Base-by-base conservation (phyloP, 495 filamentous ascomycete genomes). In the Lineolata rhizophorae region DNA sequence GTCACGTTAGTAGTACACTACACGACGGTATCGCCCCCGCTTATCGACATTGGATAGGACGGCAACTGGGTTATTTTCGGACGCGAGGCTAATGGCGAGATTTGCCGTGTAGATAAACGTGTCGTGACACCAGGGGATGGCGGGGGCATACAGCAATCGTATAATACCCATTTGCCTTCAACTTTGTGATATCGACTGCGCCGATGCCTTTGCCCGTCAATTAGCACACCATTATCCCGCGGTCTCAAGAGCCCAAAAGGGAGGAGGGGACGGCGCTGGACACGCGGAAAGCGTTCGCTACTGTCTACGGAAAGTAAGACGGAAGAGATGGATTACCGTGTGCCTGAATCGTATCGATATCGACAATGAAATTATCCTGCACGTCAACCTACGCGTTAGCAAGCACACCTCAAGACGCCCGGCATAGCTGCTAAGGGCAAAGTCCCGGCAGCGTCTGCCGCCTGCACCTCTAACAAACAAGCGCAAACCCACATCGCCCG, bases 301-400 rank as follows among this genome's bases (percentile, higher is more conserved):
- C n/a, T n/a, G n/a, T n/a, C n/a, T n/a, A n/a, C n/a, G n/a, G n/a
- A n/a, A n/a, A n/a, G n/a, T n/a, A n/a, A n/a, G n/a, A n/a, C n/a
- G n/a, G n/a, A n/a, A 25, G n/a, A 22, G 32, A 32, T n/a, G 5
- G 17, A 29, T 19, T 56, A 69, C 72, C 77, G 46, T 81, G 75
- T 16, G 67, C 58, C 51, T 82, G 76, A 29, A 83, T 68, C 27
- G 54, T 56, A 38, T 83, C 76, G 37, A 83, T 75, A 36, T 82
- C 75, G 20, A 81, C 55, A 43, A 83, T 77, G 48, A 68, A 68
- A 30, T 37, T 45, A 16, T 53, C 51, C 36, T 43, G 30, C 17
- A 22, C 21, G 34, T 17, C 16, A n/a, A n/a, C n/a, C n/a, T n/a
- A n/a, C n/a, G n/a, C n/a, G n/a, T n/a, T n/a, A n/a, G n/a, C n/a